Base-by-base conservation (phyloP, 441 rosid genomes). In the Syzygium syzygioides region DNA sequence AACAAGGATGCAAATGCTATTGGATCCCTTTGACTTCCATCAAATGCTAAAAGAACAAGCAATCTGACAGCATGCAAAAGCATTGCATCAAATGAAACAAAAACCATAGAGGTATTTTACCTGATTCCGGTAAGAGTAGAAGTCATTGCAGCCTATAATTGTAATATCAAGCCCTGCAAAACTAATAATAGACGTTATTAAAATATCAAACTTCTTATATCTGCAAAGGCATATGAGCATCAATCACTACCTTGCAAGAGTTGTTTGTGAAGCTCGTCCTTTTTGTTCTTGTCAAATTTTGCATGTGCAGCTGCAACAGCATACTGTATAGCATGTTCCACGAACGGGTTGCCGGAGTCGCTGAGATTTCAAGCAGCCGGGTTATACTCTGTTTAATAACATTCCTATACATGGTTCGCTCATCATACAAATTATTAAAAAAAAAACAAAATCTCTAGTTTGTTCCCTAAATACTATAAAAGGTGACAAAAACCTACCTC, bases 71-170 rank as follows among this genome's bases (percentile, higher is more conserved):
- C 83, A 37, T 76, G 17, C 80, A 41, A 62, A 87, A 56, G 79
- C 9, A 19, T 54, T 55, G 20, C 79, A 20, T 54, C 34, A 32
- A 34, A 41, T 23, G n/a, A 86, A 23, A 53, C 79, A 85, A 19
- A 87, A 32, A 54, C 87, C 68, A 87, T 85, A 66, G 76, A 86
- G 50, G 86, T 89, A 85, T 32, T 18, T 86, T 87, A 98, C 99
- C 98, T 95, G 97, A 92, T 94, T 96, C 89, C 99, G 94, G 89
- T 96, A 98, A n/a, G 99, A 98, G 89, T 98, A 98, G 93, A 97
- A 97, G 93, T 98, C 99, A 93, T 97, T 98, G 94, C 96, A 91
- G 89, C 99, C 99, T 90, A 98, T 93, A 86, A 98, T 92, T 54
- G 97, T 95, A 91, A 98, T 94, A 93, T 96, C 96, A 93, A 98